Evolutionary conservation across 495 filamentous ascomycete genomes (phyloP).

Genomic region (Penicillium crystallinum): DNA sequence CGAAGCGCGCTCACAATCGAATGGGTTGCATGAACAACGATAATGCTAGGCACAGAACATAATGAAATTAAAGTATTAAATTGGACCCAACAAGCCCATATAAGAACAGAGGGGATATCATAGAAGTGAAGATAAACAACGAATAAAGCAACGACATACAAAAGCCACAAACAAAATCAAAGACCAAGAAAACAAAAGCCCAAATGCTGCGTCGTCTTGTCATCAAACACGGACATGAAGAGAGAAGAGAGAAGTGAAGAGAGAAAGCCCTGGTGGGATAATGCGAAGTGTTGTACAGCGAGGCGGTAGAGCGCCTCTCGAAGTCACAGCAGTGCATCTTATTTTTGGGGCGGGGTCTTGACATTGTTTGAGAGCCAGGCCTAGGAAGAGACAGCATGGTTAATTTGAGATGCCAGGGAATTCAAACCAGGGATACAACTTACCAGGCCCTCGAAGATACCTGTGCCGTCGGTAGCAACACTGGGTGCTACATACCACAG

Average conservation of each 20-base stretch:
- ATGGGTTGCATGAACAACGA: slow-evolving; percentile 14
- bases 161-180: slow-evolving; percentile 17
- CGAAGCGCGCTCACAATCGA: slow-evolving; percentile 12
- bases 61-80: slow-evolving; percentile 28
- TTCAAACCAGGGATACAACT: slow-evolving; percentile 21
- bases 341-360: slow-evolving; percentile 62
- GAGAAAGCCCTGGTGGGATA: slow-evolving; percentile 21
- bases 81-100: slow-evolving; percentile 21
- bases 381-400: slow-evolving; percentile 30
- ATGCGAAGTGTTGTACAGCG: slow-evolving; percentile 40
- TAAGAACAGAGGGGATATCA: slow-evolving; percentile 34
- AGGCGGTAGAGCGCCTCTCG: slow-evolving; percentile 24
- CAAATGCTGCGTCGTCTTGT: slow-evolving; percentile 45
- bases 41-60: slow-evolving; percentile 22
- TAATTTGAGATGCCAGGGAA: neutral
- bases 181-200: slow-evolving; percentile 24
- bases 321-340: slow-evolving; percentile 22
- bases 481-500: slow-evolving; percentile 96
- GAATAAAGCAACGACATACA: slow-evolving; percentile 13
- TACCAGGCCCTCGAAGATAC: slow-evolving; percentile 88
- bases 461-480: slow-evolving; percentile 89
- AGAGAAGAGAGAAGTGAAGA: slow-evolving; percentile 29
- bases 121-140: slow-evolving; percentile 23
- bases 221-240: slow-evolving; percentile 44
- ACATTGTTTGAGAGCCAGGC: slow-evolving; percentile 93